Conservation (phyloP, 345 rosid species). For the Eucalyptus curtisii region DNA sequence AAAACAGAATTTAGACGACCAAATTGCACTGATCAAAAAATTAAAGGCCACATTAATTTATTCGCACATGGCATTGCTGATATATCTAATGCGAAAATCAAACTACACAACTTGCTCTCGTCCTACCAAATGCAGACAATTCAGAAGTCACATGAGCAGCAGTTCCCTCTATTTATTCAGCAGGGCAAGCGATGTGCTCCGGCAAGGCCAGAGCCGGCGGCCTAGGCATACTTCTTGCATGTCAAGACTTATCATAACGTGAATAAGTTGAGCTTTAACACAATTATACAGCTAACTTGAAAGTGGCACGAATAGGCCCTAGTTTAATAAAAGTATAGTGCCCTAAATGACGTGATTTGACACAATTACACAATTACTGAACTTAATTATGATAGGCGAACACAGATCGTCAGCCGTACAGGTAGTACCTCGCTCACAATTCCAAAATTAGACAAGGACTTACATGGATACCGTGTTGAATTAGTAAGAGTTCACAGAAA, state of each 20-base stretch:
- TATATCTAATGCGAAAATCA: background rate
- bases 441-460: background rate
- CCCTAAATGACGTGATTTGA: background rate
- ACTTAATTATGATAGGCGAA: rapidly evolving
- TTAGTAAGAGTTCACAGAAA: background rate
- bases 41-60: background rate
- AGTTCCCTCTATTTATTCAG: background rate
- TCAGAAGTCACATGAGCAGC: background rate
- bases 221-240: background rate
- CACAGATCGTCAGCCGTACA: background rate
- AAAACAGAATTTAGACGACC: background rate
- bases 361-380: background rate
- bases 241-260: background rate
- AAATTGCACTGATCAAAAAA: background rate
- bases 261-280: background rate
- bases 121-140: background rate
- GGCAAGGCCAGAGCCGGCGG: background rate
- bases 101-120: background rate
- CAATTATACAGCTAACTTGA: background rate
- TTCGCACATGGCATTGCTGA: background rate
- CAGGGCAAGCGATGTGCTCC: background rate
- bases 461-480: background rate
- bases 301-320: background rate
- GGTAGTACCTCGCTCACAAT: background rate
- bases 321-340: background rate